Base-by-base conservation (phyloP, 176 grass and related monocot species). In the Sorghum bicolor region DNA sequence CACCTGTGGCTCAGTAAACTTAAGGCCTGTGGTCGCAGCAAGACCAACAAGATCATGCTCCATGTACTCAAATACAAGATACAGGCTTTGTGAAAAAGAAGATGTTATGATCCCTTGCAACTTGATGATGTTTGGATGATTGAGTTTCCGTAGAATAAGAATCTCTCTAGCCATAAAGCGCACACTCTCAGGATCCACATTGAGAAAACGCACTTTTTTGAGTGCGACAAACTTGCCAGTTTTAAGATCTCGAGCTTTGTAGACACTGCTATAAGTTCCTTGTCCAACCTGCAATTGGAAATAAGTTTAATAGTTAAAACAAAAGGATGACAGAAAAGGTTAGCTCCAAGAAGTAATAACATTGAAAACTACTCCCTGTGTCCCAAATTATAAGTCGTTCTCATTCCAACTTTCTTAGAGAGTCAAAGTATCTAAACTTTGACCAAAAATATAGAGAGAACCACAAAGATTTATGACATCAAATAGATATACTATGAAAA, bases 111-210 rank as follows among this genome's bases (percentile, higher is more conserved):
- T 84, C 16, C 92, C 92, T 88, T 97, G 92, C 28, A 97, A 83
- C 64, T 94, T 94, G 92, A 97, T 91, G 77, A 97, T 63, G 60
- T 97, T 97, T 11, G 92, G 92, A 82, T 97, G 94, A 82, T 94
- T 85, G 15, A 97, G 94, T 65, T 83, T 90, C n/a, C 88, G 88
- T 37, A 97, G 88, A 87, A 94, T 78, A 53, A 68, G 19, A 64
- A 97, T 97, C 85, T 97, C 94, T 79, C 92, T 90, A 30, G 90
- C 92, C 94, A 97, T 97, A 75, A 97, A 97, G 63, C 81, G 90
- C 37, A 97, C 92, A 40, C 92, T 97, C 74, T 92, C 90, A 64
- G 94, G 86, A 80, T 97, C 90, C 70, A 88, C 83, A 78, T 83
- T 91, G 55, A 84, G 64, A 77, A 97, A 97, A 28, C 88, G 85